Base-by-base conservation (phyloP, 2,329 filamentous ascomycete genomes). In the Nemania diffusa region DNA sequence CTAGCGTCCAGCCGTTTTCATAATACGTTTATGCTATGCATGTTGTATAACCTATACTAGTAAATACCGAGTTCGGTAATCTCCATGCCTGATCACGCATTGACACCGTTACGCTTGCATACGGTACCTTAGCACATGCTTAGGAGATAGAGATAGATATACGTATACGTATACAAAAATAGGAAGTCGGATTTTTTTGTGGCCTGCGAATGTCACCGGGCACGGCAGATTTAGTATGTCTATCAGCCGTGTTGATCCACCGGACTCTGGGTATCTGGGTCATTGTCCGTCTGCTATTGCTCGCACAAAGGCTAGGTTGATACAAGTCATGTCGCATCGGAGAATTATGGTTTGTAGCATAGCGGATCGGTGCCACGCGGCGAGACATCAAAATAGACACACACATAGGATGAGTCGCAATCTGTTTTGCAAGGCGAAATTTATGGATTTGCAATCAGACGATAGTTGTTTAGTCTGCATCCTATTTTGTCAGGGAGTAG, bases 41-140 rank as follows among this genome's bases (percentile, higher is more conserved):
- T 15, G 37, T 20, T 24, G n/a, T 42, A 20, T 32, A 26, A 44
- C 26, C 22, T 27, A 24, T 15, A 42, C 42, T 17, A 55, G 27
- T 48, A 15, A 48, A 46, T 20, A 24, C 3, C 32, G n/a, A 51
- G 15, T 11, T 56, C 17, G 22, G 20, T 52, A 57, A 42, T 53
- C 53, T 50, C 24, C n/a, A 51, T 50, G 48, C 26, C 22, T 27
- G 26, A 67, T 67, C 17, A 29, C 42, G 50, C 57, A 57, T 42
- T 59, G 46, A 27, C 24, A 62, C 29, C 20, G 46, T 62, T 32
- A 48, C 27, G 53, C 32, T 46, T 48, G 60, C 29, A 32, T 32
- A 32, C 29, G 29, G 26, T 13, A 32, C 7, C 2, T 44, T 44
- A 40, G n/a, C n/a, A n/a, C n/a, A n/a, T n/a, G n/a, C 11, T 44